phyloP scores from a whole-genome alignment of 2,329 filamentous ascomycete genomes.

The Myriosclerotinia duriaeana region DNA sequence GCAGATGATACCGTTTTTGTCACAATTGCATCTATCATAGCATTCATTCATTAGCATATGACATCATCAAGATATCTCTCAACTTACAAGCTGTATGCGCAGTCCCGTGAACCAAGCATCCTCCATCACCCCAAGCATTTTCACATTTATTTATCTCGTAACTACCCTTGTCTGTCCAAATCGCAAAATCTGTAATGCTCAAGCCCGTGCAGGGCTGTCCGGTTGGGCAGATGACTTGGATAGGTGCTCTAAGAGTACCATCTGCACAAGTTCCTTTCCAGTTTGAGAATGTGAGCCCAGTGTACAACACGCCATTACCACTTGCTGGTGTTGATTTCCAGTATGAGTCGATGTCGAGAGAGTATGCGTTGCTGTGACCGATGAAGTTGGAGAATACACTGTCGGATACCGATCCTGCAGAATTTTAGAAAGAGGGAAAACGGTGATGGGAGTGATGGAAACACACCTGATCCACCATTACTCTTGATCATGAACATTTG shows the following conservation, averaged over 20 bases:
- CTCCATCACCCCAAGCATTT: slow-evolving; percentile 24
- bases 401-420: slow-evolving; percentile 50
- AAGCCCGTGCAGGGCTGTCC: slow-evolving; percentile 39
- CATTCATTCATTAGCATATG: not conserved
- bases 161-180: slow-evolving; percentile 40
- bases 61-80: not conserved
- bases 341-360: slow-evolving; percentile 54
- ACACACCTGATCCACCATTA: slow-evolving; percentile 49
- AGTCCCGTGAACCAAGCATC: slow-evolving; percentile 17
- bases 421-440: slow-evolving; percentile 24
- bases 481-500: slow-evolving; percentile 65
- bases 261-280: slow-evolving; percentile 52
- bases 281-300: slow-evolving; percentile 53
- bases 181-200: slow-evolving; percentile 40
- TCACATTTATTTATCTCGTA: slow-evolving; percentile 21
- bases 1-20: slow-evolving; percentile 18
- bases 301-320: slow-evolving; percentile 54
- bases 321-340: slow-evolving; percentile 49
- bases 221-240: slow-evolving; percentile 41
- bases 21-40: slow-evolving; percentile 16
- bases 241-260: slow-evolving; percentile 38
- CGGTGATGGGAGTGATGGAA: not conserved
- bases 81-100: slow-evolving; percentile 22
- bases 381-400: slow-evolving; percentile 58
- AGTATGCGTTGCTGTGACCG: slow-evolving; percentile 59